phyloP scores from a whole-genome alignment of 495 filamentous ascomycete species.

The Filosporella fistucella region DNA sequence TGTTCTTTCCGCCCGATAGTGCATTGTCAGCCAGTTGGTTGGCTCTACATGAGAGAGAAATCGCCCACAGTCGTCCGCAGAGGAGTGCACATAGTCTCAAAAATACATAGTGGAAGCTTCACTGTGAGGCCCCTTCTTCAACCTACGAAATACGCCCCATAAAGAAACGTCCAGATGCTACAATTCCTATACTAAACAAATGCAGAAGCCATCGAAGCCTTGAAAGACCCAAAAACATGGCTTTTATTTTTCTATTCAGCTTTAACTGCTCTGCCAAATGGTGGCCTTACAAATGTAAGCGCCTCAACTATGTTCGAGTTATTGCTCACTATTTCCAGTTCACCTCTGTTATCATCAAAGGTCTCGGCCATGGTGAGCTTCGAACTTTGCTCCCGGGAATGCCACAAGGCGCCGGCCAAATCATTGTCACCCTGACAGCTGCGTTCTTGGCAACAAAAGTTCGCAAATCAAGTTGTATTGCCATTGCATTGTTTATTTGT shows the following conservation, averaged over 20 bases:
- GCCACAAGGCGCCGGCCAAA: constrained; percentile 12
- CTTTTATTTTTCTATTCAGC: constrained; percentile 51
- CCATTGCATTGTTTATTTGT: constrained; percentile 5
- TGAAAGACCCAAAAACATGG: constrained; percentile 51
- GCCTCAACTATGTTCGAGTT: not conserved
- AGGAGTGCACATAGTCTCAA: constrained; percentile 15
- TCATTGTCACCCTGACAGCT: constrained; percentile 2
- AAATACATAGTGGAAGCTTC: constrained; percentile 16
- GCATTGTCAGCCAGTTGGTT: constrained; percentile 27
- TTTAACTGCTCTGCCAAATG: constrained; percentile 43
- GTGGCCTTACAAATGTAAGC: constrained; percentile 42
- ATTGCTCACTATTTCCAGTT: constrained; percentile 8
- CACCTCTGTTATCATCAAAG: constrained; percentile 11
- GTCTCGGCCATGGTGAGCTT: constrained; percentile 3
- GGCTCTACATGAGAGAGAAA: constrained; percentile 35
- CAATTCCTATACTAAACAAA: too few relatives aligned
- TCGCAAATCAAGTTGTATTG: constrained; percentile 11
- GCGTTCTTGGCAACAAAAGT: constrained; percentile 9
- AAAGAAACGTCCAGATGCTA: too few relatives aligned
- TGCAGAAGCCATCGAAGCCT: constrained; percentile 52
- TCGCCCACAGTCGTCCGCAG: constrained; percentile 24
- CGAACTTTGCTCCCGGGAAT: constrained; percentile 7
- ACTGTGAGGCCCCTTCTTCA: too few relatives aligned
- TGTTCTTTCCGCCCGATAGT: constrained; percentile 29
- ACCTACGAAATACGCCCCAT: too few relatives aligned